Base-by-base conservation (phyloP, 257 asterid species). In the Nicotiana sylvestris region DNA sequence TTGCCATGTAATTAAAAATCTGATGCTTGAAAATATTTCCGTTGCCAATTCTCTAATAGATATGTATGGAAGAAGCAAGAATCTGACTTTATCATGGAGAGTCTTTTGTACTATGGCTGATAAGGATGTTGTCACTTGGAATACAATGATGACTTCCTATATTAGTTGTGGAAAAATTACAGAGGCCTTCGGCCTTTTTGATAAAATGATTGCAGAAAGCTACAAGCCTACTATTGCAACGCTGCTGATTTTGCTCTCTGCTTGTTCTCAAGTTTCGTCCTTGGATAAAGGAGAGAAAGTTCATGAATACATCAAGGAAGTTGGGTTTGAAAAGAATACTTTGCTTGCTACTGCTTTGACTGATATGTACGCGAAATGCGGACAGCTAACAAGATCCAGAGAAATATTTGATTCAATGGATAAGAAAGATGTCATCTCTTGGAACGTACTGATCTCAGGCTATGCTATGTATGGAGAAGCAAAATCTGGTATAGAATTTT, bases 351-450 rank as follows among this genome's bases (percentile, higher is more conserved):
- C 97, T 56, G 91, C 98, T 9, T 81, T 95, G 79, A 80, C 89
- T 66, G 96, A 93, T 84, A 92, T 93, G 97, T 95, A 92, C 29
- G 96, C 95, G 51, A 95, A 93, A 87, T 93, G 98, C 58, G 98
- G 97, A 79, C 81, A 87, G 57, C 87, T 93, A 9, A 82, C 84
- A 69, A 88, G 13, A 72, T 90, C 97, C 0, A 89, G 89, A 84
- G 90, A 92, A 87, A 83, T 92, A 69, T 95, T 93, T 62, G 89
- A 92, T 86, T 87, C 86, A 4, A 81, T 91, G 78, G 70, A 74
- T 27, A 87, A 85, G 67, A 92, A 87, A 83, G 98, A 95, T 80
- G 91, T 80, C 17, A 80, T 95, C 66, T 84, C 92, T 53, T 95
- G 93, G 94, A 95, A 92, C 11, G 96, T 92, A 84, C 93, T 95